phyloP scores from a whole-genome alignment of 2,329 filamentous ascomycete genomes.

The Neophaeococcomyces mojaviensis region DNA sequence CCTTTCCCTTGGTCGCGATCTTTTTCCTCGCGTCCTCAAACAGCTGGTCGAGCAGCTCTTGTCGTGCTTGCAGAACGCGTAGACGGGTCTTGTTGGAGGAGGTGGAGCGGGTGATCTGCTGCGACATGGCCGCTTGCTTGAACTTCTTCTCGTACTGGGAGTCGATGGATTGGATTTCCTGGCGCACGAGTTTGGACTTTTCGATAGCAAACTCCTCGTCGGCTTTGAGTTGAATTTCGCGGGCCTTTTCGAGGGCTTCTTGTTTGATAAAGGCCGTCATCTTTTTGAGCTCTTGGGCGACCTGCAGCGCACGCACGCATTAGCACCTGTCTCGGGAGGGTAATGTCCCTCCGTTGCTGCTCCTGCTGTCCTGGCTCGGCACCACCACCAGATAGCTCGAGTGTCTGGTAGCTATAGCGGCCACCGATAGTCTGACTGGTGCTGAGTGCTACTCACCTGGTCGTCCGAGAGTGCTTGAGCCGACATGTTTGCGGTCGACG shows the following conservation, averaged over 20 bases:
- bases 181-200: constrained; percentile 95
- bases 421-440: not conserved
- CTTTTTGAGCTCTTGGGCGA: constrained; percentile 97
- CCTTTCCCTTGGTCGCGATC: constrained; percentile 61
- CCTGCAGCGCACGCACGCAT: constrained; percentile 48
- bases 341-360: not conserved
- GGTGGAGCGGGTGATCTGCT: constrained; percentile 96
- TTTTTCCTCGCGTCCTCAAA: constrained; percentile 74
- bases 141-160: constrained; percentile 94
- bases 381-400: too few species aligned
- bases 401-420: not conserved
- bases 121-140: constrained; percentile 96
- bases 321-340: constrained; percentile 3
- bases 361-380: not conserved
- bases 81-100: constrained; percentile 93
- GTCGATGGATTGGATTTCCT: constrained; percentile 92
- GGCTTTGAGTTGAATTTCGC: constrained; percentile 95
- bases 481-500: constrained; percentile 62
- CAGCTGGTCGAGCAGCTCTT: constrained; percentile 83
- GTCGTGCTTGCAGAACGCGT: constrained; percentile 75
- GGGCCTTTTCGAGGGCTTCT: constrained; percentile 92
- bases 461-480: constrained; percentile 97
- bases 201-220: constrained; percentile 99
- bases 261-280: constrained; percentile 99
- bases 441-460: constrained; percentile 56